Base-by-base conservation (phyloP, 176 grass and related monocot species). In the Urochloa ruziziensis region DNA sequence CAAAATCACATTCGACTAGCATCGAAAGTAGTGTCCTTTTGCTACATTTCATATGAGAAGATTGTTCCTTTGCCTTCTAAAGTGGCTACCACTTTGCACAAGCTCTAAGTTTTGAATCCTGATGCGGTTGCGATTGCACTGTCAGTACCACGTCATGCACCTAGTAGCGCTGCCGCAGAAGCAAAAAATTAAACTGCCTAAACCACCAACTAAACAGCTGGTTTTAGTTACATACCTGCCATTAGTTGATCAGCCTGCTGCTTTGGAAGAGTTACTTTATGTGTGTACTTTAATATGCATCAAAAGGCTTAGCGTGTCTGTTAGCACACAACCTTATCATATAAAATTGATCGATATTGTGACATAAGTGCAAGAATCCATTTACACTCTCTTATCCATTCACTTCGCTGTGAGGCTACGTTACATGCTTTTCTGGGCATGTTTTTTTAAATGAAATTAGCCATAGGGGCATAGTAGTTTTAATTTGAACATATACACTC, bases 31-130 rank as follows among this genome's bases (percentile, higher is more conserved):
- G 88, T 71, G 88, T 36, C 40, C 62, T 86, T 90, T 82, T 65
- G 42, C 34, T 70, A 19, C 46, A 76, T 85, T 75, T 77, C 72
- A 52, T 77, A 82, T 42, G 44, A 30, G 72, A 63, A 70, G 83
- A 77, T 77, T 86, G 88, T 86, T 80, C 82, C 73, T 86, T 71
- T 90, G 88, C 78, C 83, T 90, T 85, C 88, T 86, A 86, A 90
- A 90, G 88, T 57, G 83, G 23, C 53, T 18, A 36, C 77, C 80
- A 37, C 83, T 90, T 82, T 90, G 83, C 83, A 90, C 83, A 82
- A 90, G 61, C 62, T 80, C 78, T n/a, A 90, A 86, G 83, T 90
- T 90, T 77, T 90, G 83, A 90, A 90, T 82, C 88, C 78, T 78
- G 66, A 10, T 76, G 47, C 46, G 30, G 42, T 60, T 82, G 70